These are phyloP conservation scores for Tuber borchii DNA, from an alignment of 495 filamentous ascomycete species.

Conservation along the genomic window DNA sequence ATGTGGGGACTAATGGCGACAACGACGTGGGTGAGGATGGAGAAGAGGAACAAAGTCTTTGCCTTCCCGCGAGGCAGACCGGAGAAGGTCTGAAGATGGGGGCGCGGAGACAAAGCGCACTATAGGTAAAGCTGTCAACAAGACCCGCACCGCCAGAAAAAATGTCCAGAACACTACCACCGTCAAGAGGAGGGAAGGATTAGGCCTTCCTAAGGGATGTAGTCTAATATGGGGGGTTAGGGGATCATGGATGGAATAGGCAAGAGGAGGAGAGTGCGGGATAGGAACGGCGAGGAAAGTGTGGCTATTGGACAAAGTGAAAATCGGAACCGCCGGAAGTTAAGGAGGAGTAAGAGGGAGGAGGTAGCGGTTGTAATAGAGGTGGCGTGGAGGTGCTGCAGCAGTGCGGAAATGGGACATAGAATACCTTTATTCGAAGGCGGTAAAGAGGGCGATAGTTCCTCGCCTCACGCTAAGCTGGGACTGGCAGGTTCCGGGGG, in stretches of 20 bases:
- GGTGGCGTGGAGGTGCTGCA: no score
- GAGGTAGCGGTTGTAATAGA: no score
- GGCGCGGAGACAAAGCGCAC: background rate
- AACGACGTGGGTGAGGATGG: background rate
- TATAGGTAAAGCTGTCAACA: no score
- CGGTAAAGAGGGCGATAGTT: no score
- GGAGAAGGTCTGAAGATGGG: background rate
- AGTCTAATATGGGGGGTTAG: background rate
- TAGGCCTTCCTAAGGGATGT: background rate
- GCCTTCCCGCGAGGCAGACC: background rate
- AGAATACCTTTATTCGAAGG: no score
- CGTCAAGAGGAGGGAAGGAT: background rate
- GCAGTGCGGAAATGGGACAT: no score
- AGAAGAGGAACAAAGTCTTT: background rate
- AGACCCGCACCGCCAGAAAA: no score
- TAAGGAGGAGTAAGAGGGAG: no score
- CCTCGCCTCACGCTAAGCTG: no score
- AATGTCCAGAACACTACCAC: background rate
- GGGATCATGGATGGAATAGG: background rate
- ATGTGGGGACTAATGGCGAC: background rate
- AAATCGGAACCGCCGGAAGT: no score
- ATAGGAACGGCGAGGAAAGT: background rate
- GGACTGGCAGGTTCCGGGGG: no score
- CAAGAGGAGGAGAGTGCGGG: background rate
- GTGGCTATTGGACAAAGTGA: no score